Evolutionary conservation across 1,139 yeast genomes (phyloP).

Genomic region (Kluyveromyces sp.): DNA sequence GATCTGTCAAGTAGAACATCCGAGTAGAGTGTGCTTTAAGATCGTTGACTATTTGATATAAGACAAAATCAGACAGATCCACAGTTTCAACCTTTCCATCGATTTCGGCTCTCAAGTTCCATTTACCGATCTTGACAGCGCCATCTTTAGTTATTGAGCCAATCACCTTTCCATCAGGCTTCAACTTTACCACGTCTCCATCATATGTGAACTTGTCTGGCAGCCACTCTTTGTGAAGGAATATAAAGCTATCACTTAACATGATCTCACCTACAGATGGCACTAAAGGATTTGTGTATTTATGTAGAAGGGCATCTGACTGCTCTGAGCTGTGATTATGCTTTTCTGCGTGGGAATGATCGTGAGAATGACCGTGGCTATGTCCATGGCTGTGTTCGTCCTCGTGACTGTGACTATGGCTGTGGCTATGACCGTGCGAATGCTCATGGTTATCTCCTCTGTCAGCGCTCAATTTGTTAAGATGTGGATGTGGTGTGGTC

Average conservation of each 20-base stretch:
- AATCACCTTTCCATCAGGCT: slow-evolving; percentile 13
- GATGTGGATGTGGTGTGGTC: slow-evolving; percentile 16
- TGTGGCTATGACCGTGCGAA: too few species aligned
- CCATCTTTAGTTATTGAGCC: slow-evolving; percentile 19
- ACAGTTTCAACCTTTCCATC: neutral
- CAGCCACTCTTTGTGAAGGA: slow-evolving; percentile 15
- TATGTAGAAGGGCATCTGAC: slow-evolving; percentile 3
- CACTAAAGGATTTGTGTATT: slow-evolving; percentile 14
- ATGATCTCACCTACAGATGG: slow-evolving; percentile 24
- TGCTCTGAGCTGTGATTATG: neutral
- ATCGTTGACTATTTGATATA: slow-evolving; percentile 11
- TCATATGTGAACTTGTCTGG: slow-evolving; percentile 4
- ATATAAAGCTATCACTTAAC: slow-evolving; percentile 24
- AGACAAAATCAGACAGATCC: neutral
- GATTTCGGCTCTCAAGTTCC: slow-evolving; percentile 16
- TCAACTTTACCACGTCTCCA: slow-evolving; percentile 12
- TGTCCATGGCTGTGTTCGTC: too few species aligned
- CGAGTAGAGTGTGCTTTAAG: slow-evolving; percentile 23
- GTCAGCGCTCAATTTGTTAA: neutral
- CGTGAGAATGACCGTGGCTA: neutral
- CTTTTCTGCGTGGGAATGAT: neutral
- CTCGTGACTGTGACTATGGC: too few species aligned
- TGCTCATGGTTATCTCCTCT: neutral
- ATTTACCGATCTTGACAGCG: slow-evolving; percentile 21
- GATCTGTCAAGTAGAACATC: slow-evolving; percentile 15